Base-by-base conservation (phyloP, 305 asterid genomes). In the Nicotiana rustica region DNA sequence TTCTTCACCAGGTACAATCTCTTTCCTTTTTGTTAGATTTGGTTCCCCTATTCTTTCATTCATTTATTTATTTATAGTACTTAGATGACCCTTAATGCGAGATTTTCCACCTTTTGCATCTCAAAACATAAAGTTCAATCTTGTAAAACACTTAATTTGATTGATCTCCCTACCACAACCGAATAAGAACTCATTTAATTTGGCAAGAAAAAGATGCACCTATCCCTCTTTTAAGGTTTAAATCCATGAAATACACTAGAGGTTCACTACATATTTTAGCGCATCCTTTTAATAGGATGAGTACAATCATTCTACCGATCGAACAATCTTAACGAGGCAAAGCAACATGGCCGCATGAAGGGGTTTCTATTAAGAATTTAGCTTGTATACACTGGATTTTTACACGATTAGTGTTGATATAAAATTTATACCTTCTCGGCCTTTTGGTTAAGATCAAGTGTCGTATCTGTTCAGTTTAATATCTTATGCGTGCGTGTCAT, bases 1-100 rank as follows among this genome's bases (percentile, higher is more conserved):
- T 94, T 86, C 86, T 92, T 94, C 91, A 89, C 93, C 1, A 89
- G 91, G 98, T 92, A 91, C 25, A 8, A 8, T 41, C 12, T 18
- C 70, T 36, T 5, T 7, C 2, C 44, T 73, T 4, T 35, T 3
- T 33, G 33, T 7, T 75, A 25, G 14, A n/a, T 64, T 47, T 25
- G 3, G 0, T 36, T 56, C 25, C 15, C 17, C 12, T 52, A 18
- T 65, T 38, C 2, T 73, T 82, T 68, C 14, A 18, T 18, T 38
- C 60, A 14, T 5, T 14, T 56, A 52, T 1, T 66, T 47, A 1
- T 55, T 59, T 2, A 21, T 31, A 5, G 19, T 4, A 41, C 17
- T 10, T 59, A 1, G 65, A 6, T 67, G 73, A 33, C 31, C 31
- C 19, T 31, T 14, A 66, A 31, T 31, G 5, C 12, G 1, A 14